Evolutionary conservation across 176 grass and related monocot species (phyloP).

Genomic region (Cenchrus purpureus): DNA sequence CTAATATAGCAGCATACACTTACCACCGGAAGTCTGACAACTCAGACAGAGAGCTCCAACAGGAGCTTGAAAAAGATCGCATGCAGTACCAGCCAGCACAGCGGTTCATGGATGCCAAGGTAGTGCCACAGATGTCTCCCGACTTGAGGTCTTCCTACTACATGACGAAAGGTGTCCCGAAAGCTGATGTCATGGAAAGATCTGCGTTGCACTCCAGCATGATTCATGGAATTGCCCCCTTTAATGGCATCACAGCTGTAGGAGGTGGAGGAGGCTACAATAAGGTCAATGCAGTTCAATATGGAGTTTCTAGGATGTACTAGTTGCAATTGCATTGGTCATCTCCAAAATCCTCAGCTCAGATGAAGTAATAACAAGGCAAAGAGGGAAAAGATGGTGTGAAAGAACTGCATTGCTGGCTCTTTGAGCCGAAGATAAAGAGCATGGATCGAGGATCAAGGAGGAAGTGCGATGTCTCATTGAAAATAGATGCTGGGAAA

Average conservation of each 20-base stretch:
- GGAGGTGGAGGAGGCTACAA: slow-evolving; percentile 59
- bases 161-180: slow-evolving; percentile 46
- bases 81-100: slow-evolving; percentile 67
- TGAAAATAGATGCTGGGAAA: slow-evolving; percentile 6
- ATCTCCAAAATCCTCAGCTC: slow-evolving; percentile 32
- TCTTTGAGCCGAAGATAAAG: slow-evolving; percentile 11
- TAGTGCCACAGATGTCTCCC: slow-evolving; percentile 49
- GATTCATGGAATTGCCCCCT: slow-evolving; percentile 66
- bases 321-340: slow-evolving; percentile 52
- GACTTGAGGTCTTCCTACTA: slow-evolving; percentile 74
- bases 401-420: slow-evolving; percentile 26
- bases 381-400: not conserved
- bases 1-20: slow-evolving; percentile 48
- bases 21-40: slow-evolving; percentile 55
- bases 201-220: slow-evolving; percentile 55
- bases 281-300: slow-evolving; percentile 72
- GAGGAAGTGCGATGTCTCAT: slow-evolving; percentile 19
- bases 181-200: slow-evolving; percentile 56
- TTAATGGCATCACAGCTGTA: slow-evolving; percentile 67
- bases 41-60: slow-evolving; percentile 52
- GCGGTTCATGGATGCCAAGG: slow-evolving; percentile 60
- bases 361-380: slow-evolving; percentile 40
- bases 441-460: slow-evolving; percentile 18
- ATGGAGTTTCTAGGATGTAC: slow-evolving; percentile 86
- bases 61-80: slow-evolving; percentile 57